A percentile compares a stretch with the other conserved stretches of the same genome.
Evolutionary conservation across 441 rosid genomes (phyloP).

Genomic region (Euphorbia celastroides): DNA sequence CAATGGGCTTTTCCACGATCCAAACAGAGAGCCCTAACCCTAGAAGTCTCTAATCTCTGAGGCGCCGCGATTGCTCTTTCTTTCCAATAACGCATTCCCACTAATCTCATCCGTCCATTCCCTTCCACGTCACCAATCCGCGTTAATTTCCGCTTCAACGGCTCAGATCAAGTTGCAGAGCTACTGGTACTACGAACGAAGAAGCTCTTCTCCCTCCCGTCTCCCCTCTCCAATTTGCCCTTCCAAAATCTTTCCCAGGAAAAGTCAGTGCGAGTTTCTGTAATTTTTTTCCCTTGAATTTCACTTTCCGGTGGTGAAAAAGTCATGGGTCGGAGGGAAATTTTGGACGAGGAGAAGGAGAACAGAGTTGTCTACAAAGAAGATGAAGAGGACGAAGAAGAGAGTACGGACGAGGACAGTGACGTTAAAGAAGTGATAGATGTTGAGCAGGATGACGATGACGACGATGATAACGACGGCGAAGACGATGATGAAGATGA

Average conservation of each 20-base stretch:
- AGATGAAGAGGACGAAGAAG: conserved; percentile 33
- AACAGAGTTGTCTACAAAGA: conserved; percentile 28
- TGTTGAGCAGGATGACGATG: conserved; percentile 31
- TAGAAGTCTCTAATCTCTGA: conserved; percentile 24
- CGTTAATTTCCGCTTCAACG: conserved; percentile 43
- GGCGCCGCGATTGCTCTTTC: conserved; percentile 37
- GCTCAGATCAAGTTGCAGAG: conserved; percentile 54
- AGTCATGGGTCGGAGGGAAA: conserved; percentile 34
- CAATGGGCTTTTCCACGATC: too few species aligned
- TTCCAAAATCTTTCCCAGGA: conserved; percentile 22
- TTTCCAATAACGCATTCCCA: too few species aligned
- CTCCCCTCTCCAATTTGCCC: conserved; percentile 19
- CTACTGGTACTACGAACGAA: conserved; percentile 56
- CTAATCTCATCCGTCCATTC: conserved; percentile 43
- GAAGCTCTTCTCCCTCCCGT: conserved; percentile 35
- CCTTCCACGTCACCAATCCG: conserved; percentile 59
- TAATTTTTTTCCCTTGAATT: not conserved
- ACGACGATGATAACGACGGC: conserved; percentile 25
- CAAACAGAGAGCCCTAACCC: conserved; percentile 27
- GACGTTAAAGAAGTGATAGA: conserved; percentile 23
- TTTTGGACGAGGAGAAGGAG: conserved; percentile 27
- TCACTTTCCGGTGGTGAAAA: conserved; percentile 30
- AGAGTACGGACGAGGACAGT: conserved; percentile 25
- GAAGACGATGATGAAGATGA: conserved; percentile 31
- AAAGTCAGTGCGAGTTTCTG: conserved; percentile 14